A percentile compares a stretch with the other conserved stretches of the same genome.
These are phyloP conservation scores for Paraleonurus japonicus DNA, from an alignment of 257 asterid species.

Conservation along the genomic window DNA sequence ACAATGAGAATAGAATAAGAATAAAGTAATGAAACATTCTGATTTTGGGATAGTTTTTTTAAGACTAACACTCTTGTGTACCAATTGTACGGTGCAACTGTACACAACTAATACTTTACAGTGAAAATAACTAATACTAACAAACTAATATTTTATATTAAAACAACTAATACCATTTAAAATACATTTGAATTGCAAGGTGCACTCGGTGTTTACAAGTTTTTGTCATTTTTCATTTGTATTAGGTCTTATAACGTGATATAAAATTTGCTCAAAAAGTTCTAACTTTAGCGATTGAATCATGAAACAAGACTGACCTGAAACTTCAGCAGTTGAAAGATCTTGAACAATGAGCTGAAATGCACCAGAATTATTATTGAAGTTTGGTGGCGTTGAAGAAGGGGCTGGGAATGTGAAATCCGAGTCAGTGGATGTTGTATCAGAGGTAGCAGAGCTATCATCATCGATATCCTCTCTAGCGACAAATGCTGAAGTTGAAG, in stretches of 20 bases:
- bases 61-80: too few relatives aligned
- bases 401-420: slow-evolving; percentile 83
- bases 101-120: too few relatives aligned
- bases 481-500: slow-evolving; percentile 61
- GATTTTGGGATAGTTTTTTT: slow-evolving; percentile 17
- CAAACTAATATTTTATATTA: too few relatives aligned
- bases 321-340: slow-evolving; percentile 76
- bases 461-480: slow-evolving; percentile 57
- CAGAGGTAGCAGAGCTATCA: slow-evolving; percentile 69
- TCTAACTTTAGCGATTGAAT: slow-evolving; percentile 32
- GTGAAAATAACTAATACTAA: too few relatives aligned
- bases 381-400: slow-evolving; percentile 51
- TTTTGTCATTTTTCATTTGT: slow-evolving; percentile 23
- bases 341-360: slow-evolving; percentile 94
- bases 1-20: slow-evolving; percentile 20
- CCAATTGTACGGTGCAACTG: too few relatives aligned
- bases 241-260: slow-evolving; percentile 19
- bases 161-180: too few relatives aligned
- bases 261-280: slow-evolving; percentile 31
- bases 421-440: slow-evolving; percentile 72
- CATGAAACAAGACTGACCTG: slow-evolving; percentile 79
- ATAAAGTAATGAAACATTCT: slow-evolving; percentile 25
- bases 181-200: too few relatives aligned
- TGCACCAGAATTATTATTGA: slow-evolving; percentile 71
- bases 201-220: too few relatives aligned